These are phyloP conservation scores for Linaria vulgaris DNA, from an alignment of 257 asterid genomes.

Conservation along the genomic window DNA sequence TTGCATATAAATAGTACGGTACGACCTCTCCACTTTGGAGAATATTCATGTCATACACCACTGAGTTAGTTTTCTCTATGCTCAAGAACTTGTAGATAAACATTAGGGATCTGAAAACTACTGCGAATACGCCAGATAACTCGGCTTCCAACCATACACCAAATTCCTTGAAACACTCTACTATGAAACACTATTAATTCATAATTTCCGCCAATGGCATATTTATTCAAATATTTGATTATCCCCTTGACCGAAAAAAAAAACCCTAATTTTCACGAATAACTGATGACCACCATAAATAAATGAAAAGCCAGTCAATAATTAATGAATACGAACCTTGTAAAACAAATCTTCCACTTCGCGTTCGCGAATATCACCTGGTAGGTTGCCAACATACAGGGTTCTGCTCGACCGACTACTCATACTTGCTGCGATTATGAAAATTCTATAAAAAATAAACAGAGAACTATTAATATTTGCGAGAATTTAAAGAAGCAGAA, in stretches of 20 bases:
- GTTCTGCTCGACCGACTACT: conserved; percentile 99
- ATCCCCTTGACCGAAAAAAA: neutral
- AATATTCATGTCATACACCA: no score
- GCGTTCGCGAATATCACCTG: conserved; percentile 94
- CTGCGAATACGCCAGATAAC: neutral
- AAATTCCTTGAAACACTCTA: conserved; percentile 7
- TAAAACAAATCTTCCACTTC: conserved; percentile 94
- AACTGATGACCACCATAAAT: no score
- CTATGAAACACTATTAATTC: no score
- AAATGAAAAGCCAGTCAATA: no score
- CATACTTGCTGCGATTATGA: conserved; percentile 47
- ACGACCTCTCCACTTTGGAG: neutral
- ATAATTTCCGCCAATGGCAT: neutral
- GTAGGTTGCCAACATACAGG: conserved; percentile 95
- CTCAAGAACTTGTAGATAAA: no score
- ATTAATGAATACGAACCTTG: conserved; percentile 49
- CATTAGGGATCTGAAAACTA: no score
- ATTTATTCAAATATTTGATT: neutral
- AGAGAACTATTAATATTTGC: neutral
- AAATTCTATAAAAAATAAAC: neutral
- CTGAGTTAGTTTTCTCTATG: no score
- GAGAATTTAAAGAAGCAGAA: no score
- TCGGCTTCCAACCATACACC: no score
- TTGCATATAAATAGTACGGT: neutral
- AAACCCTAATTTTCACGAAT: no score